Evolutionary conservation across 352 stramenopile genomes (phyloP).

Genomic region (Thalassiosira allenii): DNA sequence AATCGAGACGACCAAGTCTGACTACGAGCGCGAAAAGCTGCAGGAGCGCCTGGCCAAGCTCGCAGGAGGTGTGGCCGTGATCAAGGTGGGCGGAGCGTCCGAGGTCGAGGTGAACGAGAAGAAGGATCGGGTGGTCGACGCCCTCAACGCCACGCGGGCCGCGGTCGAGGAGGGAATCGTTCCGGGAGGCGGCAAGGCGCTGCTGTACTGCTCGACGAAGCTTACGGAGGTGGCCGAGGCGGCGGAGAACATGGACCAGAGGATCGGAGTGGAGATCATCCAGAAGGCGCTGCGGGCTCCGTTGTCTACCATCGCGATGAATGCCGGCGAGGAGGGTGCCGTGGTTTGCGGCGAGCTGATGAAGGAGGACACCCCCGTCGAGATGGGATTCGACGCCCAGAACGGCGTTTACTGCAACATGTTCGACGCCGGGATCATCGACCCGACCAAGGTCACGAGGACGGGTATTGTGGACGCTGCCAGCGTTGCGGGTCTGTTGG

Average conservation of each 20-base stretch:
- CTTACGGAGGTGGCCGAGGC: conserved; percentile 87
- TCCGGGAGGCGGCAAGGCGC: conserved; percentile 96
- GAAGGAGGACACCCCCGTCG: conserved; percentile 91
- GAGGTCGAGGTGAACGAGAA: conserved; percentile 99
- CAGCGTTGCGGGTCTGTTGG: conserved; percentile 98
- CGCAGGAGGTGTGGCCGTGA: conserved; percentile 98
- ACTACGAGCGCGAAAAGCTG: conserved; percentile 99
- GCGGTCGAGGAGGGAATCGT: conserved; percentile 99
- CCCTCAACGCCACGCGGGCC: conserved; percentile 98
- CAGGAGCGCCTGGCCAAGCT: conserved; percentile 99
- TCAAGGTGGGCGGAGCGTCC: conserved; percentile 98
- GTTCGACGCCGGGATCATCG: conserved; percentile 97
- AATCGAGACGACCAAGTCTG: conserved; percentile 96
- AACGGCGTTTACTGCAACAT: conserved; percentile 98
- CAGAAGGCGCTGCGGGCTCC: conserved; percentile 92
- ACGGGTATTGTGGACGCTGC: conserved; percentile 98
- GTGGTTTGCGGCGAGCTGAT: conserved; percentile 99
- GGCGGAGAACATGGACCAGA: conserved; percentile 95
- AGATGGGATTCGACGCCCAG: conserved; percentile 98
- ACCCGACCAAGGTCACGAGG: conserved; percentile 98
- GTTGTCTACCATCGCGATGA: conserved; percentile 97
- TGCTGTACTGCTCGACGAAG: conserved; percentile 96
- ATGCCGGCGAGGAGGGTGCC: conserved; percentile 97
- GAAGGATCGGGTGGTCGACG: conserved; percentile 99
- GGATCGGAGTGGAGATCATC: conserved; percentile 98